Evolutionary conservation across 768 basidiomycete species (phyloP), one percentile per base, ranked within the genome.

Genomic region (Crepidotus variabilis): DNA sequence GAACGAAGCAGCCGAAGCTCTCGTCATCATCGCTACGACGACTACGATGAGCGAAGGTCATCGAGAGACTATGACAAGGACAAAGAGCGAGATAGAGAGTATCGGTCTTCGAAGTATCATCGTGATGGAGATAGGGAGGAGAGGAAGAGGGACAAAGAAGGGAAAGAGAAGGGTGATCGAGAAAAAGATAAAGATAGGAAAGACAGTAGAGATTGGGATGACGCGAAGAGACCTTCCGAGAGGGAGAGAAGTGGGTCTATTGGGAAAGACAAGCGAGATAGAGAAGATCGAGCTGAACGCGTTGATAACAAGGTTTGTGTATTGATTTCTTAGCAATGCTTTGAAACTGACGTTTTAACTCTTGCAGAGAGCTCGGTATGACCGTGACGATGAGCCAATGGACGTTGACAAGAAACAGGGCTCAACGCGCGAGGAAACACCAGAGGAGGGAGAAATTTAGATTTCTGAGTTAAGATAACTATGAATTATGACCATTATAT

Each of bases 381-480:
- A 83, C 23, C 72, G 69, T 20, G 78, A 78, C 21, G 69, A 69
- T 20, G 73, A 77, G n/a, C 39, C 75, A 49, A 75, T 77, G 68
- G 78, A 79, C 13, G 66, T 73, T 20, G 79, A 74, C 60, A 77
- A 77, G 46, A 78, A 73, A 58, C 61, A 65, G 45, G 71, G 65
- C 23, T 72, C 73, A 11, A 72, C 71, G 13, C 78, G 88, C 49
- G 89, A 77, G 36, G 91, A 92, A 67, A 90, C 86, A 46, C 92
- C 91, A 2, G 92, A 94, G 73, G 91, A 94, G 68, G 91, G 91
- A 22, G 91, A 93, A 68, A 94, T 94, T 63, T 92, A 63, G 79
- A 59, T 28, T 28, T 28, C 28, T 28, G 3, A 3, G 56, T 52
- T 47, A 28, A n/a, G n/a, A n/a, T n/a, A n/a, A n/a, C n/a, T n/a